Evolutionary conservation across 805 yeast species (phyloP).

Genomic region (Metschnikowia peoriensis): DNA sequence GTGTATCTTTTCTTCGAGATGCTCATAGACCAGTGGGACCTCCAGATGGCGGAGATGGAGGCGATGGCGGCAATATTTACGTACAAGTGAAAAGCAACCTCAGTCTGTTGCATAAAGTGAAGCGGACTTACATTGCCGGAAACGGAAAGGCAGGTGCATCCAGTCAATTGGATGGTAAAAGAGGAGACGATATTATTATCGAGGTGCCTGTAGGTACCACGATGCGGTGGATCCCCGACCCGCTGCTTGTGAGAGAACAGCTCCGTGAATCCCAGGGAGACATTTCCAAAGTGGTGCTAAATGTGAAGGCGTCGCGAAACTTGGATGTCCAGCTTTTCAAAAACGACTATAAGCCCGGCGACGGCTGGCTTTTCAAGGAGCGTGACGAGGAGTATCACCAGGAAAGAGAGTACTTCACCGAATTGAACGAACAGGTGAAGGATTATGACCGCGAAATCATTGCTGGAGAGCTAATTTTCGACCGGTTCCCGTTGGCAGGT

Average conservation of each 20-base stretch:
- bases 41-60: slow-evolving; percentile 99
- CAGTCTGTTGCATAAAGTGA: slow-evolving; percentile 67
- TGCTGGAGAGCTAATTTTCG: slow-evolving; percentile 57
- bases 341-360: slow-evolving; percentile 61
- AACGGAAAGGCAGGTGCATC: slow-evolving; percentile 71
- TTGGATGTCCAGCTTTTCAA: slow-evolving; percentile 57
- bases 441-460: slow-evolving; percentile 60
- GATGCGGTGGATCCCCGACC: slow-evolving; percentile 81
- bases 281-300: slow-evolving; percentile 14
- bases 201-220: slow-evolving; percentile 93
- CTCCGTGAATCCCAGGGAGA: slow-evolving; percentile 21
- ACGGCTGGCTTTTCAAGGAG: slow-evolving; percentile 88
- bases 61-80: slow-evolving; percentile 84
- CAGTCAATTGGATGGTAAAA: slow-evolving; percentile 81
- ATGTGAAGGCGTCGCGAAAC: slow-evolving; percentile 23
- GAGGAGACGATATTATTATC: slow-evolving; percentile 74
- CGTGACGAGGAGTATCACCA: slow-evolving; percentile 68
- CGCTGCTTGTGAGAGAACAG: slow-evolving; percentile 42
- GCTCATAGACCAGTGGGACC: slow-evolving; percentile 87
- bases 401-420: slow-evolving; percentile 62
- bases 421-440: slow-evolving; percentile 61
- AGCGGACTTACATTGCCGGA: slow-evolving; percentile 65
- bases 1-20: slow-evolving; percentile 81
- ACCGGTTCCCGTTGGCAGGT: slow-evolving; percentile 79
- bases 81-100: slow-evolving; percentile 75